phyloP scores from a whole-genome alignment of 805 yeast species.

The Myxozyma monticola region DNA sequence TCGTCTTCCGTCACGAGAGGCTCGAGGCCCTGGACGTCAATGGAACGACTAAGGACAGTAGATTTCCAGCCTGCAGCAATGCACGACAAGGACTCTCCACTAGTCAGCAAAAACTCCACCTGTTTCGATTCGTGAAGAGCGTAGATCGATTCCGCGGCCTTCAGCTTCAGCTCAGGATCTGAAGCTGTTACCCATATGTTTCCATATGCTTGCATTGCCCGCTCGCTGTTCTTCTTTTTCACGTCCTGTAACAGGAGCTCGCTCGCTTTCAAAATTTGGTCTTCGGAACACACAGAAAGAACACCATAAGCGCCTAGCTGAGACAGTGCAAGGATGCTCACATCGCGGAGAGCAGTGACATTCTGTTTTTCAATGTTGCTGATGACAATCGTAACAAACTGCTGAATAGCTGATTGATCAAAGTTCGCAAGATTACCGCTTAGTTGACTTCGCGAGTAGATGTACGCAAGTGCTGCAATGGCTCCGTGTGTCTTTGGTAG shows the following conservation, averaged over 20 bases:
- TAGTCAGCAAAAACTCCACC: conserved; percentile 69
- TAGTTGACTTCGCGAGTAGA: conserved; percentile 49
- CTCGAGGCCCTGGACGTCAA: conserved; percentile 49
- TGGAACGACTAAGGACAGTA: conserved; percentile 48
- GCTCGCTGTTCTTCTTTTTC: conserved; percentile 57
- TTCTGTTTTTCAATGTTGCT: conserved; percentile 5
- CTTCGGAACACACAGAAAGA: conserved; percentile 31
- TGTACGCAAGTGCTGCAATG: conserved; percentile 45
- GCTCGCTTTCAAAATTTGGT: conserved; percentile 13
- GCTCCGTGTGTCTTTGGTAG: conserved; percentile 22
- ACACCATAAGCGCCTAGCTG: conserved; percentile 46
- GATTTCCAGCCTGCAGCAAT: conserved; percentile 78
- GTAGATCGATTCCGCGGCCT: conserved; percentile 47
- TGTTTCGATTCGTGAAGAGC: conserved; percentile 67
- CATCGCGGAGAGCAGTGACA: conserved; percentile 13
- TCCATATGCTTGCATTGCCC: conserved; percentile 57
- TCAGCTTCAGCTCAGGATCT: conserved; percentile 34
- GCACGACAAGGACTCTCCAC: conserved; percentile 81
- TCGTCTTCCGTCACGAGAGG: conserved; percentile 18
- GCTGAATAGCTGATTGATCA: conserved; percentile 47
- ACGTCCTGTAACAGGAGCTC: conserved; percentile 28
- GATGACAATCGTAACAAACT: conserved; percentile 52
- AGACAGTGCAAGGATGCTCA: conserved; percentile 33
- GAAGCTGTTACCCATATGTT: conserved; percentile 48
- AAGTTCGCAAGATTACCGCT: conserved; percentile 39